These are phyloP conservation scores for Candida bentonensis DNA, from an alignment of 805 yeast genomes.

Conservation along the genomic window DNA sequence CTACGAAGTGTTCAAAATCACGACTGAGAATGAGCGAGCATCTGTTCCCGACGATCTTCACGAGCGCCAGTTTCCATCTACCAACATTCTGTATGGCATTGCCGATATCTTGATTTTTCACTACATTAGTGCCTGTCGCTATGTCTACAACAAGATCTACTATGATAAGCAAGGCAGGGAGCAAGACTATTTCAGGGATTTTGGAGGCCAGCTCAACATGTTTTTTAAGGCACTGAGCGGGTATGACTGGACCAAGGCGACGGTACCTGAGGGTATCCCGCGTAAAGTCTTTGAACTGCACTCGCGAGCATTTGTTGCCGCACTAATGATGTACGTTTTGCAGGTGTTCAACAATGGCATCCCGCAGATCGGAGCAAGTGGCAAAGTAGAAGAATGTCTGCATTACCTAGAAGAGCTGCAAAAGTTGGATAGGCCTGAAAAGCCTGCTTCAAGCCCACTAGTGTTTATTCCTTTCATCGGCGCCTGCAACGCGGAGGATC, in stretches of 20 bases:
- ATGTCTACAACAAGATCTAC: neutral
- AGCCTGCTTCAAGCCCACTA: neutral
- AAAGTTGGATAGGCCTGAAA: neutral
- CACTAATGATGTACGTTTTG: neutral
- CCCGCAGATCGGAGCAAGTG: neutral
- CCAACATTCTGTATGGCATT: neutral
- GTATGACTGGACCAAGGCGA: too few relatives aligned
- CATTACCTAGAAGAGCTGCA: neutral
- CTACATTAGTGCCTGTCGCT: neutral
- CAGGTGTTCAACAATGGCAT: conserved; percentile 1
- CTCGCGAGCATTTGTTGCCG: neutral
- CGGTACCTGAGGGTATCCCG: too few relatives aligned
- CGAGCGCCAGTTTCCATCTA: neutral
- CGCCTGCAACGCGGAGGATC: neutral
- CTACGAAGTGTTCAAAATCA: neutral
- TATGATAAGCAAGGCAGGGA: too few relatives aligned
- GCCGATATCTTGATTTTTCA: neutral
- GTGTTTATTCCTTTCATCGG: neutral
- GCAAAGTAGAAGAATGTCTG: neutral
- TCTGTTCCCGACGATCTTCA: neutral
- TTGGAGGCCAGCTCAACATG: too few relatives aligned
- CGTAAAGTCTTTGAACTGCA: neutral
- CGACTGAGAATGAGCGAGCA: neutral
- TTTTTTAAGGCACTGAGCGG: too few relatives aligned
- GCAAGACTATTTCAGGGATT: too few relatives aligned